Conservation (phyloP, 1,284 basidiomycete genomes). For the Cutaneotrichosporon arboriforme region DNA sequence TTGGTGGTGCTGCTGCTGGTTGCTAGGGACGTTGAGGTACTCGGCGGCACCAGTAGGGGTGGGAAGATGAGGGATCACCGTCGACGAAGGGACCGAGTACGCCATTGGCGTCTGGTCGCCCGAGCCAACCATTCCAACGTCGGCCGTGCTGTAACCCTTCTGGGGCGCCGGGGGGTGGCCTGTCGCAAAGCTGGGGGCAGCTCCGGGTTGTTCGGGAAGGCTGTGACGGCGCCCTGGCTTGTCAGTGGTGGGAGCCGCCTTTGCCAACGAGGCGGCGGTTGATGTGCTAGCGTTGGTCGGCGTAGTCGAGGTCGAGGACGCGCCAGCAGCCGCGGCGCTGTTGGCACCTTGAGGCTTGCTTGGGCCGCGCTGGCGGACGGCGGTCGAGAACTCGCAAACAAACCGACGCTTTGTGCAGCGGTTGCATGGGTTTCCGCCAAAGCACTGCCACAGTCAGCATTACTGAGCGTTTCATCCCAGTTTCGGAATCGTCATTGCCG, state of each 20-base stretch:
- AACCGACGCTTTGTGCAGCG: constrained; percentile 21
- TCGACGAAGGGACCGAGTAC: constrained; percentile 3
- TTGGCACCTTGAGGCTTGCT: constrained; percentile 12
- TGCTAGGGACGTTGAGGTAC: constrained; percentile 10
- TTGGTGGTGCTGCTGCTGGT: background rate
- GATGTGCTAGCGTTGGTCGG: background rate
- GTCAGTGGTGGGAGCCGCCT: background rate
- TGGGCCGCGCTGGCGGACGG: constrained; percentile 20
- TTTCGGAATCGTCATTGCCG: background rate
- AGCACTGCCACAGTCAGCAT: constrained; percentile 15
- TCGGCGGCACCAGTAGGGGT: constrained; percentile 8
- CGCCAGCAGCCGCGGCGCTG: background rate
- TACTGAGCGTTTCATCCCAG: background rate
- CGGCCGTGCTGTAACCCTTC: constrained; percentile 14
- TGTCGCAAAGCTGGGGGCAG: background rate
- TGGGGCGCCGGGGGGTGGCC: constrained; percentile 4
- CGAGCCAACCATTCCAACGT: constrained; percentile 5
- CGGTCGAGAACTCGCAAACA: constrained; percentile 21
- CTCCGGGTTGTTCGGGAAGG: constrained; percentile 9
- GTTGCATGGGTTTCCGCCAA: constrained; percentile 22
- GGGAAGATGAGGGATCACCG: constrained; percentile 9
- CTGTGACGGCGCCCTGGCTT: constrained; percentile 16
- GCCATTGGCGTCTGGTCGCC: constrained; percentile 5
- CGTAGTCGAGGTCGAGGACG: background rate
- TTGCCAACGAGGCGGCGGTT: background rate